Base-by-base conservation (phyloP, 2,329 filamentous ascomycete species). In the Cladosporium sp. region DNA sequence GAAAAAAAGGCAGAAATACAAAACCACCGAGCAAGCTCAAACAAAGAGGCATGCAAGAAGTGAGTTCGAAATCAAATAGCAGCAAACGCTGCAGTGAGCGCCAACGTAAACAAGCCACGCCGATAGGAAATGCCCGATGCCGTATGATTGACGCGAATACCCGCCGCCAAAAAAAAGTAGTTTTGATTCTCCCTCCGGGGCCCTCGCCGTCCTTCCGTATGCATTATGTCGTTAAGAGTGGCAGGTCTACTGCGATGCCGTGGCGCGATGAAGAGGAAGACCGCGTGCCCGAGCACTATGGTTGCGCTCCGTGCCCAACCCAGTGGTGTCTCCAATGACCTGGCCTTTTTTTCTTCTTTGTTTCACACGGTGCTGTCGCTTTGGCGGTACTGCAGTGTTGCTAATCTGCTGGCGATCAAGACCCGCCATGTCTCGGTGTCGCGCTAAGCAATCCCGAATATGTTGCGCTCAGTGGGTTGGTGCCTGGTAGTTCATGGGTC, bases 401-500 rank as follows among this genome's bases (percentile, higher is more conserved):
- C 36, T n/a, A 30, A 8, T n/a, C 8, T 39, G 25, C 39, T 43
- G 23, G 28, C 30, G 28, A 36, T 32, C 8, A 39, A 58, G 54
- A 23, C 23, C 26, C 49, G 32, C 28, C 54, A n/a, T 23, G 54
- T 36, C 54, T 39, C 26, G 16, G 51, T 54, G 51, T 54, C 51
- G 51, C 51, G 18, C 32, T n/a, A 23, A 46, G 39, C 39, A 46
- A 46, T 46, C 51, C 16, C 26, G 28, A 21, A 54, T 54, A 23
- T 54, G 49, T 43, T 21, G 18, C 14, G 32, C 54, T 65, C 63
- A 65, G 62, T 65, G 68, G 23, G 53, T 51, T 8, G 90, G 90
- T 67, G 91, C 86, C 77, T 93, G 90, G 79, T 92, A 95, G 80
- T 94, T 93, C 75, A 95, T 89, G 25, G 69, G 69, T 66, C 70